Conservation (phyloP, 108 stramenopile genomes). For the Nitzschia sp. region DNA sequence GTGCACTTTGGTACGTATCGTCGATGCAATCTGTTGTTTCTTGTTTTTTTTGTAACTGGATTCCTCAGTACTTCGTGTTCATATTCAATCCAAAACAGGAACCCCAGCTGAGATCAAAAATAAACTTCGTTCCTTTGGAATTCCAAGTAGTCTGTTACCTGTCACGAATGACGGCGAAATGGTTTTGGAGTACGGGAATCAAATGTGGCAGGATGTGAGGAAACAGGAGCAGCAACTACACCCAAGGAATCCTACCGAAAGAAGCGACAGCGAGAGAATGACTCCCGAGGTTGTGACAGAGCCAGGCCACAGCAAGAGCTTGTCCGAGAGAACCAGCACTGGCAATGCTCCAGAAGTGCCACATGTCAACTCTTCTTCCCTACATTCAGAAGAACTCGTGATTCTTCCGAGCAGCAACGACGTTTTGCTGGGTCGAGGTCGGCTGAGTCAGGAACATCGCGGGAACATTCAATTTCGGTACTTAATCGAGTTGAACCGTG, state of each 20-base stretch:
- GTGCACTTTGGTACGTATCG: constrained; percentile 1
- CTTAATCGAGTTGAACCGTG: constrained; percentile 6
- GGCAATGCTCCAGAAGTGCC: too few species aligned
- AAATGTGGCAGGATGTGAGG: not conserved
- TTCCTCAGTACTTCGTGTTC: too few species aligned
- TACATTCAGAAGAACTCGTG: not conserved
- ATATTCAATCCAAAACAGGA: not conserved
- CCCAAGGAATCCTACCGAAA: not conserved
- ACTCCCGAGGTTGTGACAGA: too few species aligned
- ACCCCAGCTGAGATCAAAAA: not conserved
- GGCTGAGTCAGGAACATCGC: constrained; percentile 51
- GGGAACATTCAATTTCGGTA: constrained; percentile 57
- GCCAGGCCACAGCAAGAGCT: too few species aligned
- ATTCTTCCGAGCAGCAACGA: constrained; percentile 32
- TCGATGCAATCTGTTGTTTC: too few species aligned
- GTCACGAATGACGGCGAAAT: not conserved
- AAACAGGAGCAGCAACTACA: not conserved
- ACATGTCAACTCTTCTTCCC: too few species aligned
- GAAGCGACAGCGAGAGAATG: too few species aligned
- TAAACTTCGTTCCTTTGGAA: not conserved
- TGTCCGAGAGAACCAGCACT: too few species aligned
- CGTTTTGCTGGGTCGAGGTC: constrained; percentile 54
- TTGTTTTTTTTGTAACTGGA: too few species aligned
- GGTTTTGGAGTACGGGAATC: not conserved
- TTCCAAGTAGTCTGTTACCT: not conserved